Evolutionary conservation across 805 yeast species (phyloP).

Genomic region (Saccharomyces paradoxus): DNA sequence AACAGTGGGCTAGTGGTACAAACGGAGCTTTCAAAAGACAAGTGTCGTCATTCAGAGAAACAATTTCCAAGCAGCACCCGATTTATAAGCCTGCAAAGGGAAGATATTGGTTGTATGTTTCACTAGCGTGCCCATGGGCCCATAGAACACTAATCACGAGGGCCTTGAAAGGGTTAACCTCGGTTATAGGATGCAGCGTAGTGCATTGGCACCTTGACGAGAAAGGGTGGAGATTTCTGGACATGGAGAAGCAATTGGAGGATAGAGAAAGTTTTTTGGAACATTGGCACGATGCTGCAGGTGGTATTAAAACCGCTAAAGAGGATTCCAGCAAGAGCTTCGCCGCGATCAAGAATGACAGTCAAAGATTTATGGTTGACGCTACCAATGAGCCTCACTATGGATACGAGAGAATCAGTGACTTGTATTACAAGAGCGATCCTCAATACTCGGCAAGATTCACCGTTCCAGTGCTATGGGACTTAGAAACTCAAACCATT

Average conservation of each 20-base stretch:
- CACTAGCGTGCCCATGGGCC: conserved; percentile 93
- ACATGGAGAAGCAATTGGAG: not conserved
- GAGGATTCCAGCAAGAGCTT: conserved; percentile 9
- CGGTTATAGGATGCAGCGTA: conserved; percentile 58
- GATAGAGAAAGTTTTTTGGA: not conserved
- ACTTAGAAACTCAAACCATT: conserved; percentile 68
- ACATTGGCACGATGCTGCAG: conserved; percentile 4
- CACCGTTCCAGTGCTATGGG: conserved; percentile 94
- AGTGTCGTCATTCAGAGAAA: conserved; percentile 53
- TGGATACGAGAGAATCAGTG: conserved; percentile 51
- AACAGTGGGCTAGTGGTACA: conserved; percentile 27
- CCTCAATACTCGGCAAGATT: conserved; percentile 73
- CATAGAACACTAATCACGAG: conserved; percentile 74
- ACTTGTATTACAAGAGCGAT: conserved; percentile 67
- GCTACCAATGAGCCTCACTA: conserved; percentile 54
- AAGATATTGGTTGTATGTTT: conserved; percentile 82
- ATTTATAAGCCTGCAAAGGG: conserved; percentile 64
- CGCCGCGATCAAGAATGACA: conserved; percentile 14
- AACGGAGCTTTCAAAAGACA: conserved; percentile 52
- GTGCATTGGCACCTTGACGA: conserved; percentile 89
- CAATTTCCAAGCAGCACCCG: conserved; percentile 49
- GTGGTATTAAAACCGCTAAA: conserved; percentile 6
- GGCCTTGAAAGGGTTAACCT: conserved; percentile 59
- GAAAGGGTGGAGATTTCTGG: conserved; percentile 76
- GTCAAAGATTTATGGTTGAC: conserved; percentile 20